Percentiles rank a stretch among this genome's conserved stretches.
phyloP scores from a whole-genome alignment of 2,329 filamentous ascomycete genomes.

The Fusarium dlaminii region DNA sequence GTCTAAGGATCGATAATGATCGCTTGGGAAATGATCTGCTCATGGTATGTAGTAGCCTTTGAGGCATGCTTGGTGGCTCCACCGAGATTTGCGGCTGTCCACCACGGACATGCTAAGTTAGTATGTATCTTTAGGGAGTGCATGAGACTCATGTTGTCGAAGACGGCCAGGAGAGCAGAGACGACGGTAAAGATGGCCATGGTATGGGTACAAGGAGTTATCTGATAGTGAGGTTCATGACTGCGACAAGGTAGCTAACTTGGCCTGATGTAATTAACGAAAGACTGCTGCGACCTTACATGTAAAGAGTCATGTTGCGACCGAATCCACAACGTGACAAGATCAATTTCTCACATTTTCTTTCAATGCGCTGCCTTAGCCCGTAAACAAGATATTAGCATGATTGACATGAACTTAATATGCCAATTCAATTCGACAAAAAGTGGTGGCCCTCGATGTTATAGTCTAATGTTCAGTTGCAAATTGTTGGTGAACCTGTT shows the following conservation, averaged over 20 bases:
- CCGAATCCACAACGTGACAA: accelerated
- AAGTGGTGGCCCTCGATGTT: accelerated
- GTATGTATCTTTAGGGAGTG: too few species aligned
- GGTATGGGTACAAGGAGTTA: background rate
- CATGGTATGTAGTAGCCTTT: too few species aligned
- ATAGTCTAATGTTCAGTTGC: too few species aligned
- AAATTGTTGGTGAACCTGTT: background rate
- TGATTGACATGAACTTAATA: background rate
- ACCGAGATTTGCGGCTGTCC: constrained; percentile 59
- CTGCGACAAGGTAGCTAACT: accelerated
- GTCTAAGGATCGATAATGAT: constrained; percentile 68
- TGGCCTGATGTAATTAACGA: accelerated
- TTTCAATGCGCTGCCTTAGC: background rate
- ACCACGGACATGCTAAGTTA: constrained; percentile 45
- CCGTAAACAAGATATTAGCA: accelerated
- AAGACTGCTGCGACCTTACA: accelerated
- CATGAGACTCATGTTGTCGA: too few species aligned
- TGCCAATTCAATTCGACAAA: background rate
- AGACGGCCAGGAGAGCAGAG: background rate
- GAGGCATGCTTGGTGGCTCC: constrained; percentile 63
- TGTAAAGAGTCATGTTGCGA: background rate
- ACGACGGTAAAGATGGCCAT: too few species aligned
- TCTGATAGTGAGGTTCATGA: accelerated
- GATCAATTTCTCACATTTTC: accelerated
- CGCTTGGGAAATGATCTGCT: constrained; percentile 62